Evolutionary conservation across 1,139 yeast genomes (phyloP).

Genomic region (Nakaseomyces delphensis): DNA sequence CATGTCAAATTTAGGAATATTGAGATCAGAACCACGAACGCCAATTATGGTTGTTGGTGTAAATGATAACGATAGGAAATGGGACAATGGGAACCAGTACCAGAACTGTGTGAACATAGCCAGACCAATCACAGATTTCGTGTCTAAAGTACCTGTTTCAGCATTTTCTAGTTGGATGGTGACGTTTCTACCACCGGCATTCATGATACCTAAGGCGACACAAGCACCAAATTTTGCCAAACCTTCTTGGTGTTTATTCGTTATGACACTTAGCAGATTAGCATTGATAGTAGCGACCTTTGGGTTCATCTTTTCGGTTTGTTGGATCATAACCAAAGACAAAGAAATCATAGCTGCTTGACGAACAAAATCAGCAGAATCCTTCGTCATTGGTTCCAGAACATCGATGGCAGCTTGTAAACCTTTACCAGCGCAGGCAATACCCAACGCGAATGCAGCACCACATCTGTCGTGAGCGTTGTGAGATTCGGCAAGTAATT

Average conservation of each 20-base stretch:
- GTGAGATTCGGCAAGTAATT: conserved; percentile 84
- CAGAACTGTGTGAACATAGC: conserved; percentile 87
- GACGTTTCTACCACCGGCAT: conserved; percentile 98
- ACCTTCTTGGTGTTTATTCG: conserved; percentile 91
- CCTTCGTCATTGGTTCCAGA: conserved; percentile 85
- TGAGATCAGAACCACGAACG: conserved; percentile 66
- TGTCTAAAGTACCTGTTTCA: conserved; percentile 86
- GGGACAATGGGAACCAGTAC: conserved; percentile 98
- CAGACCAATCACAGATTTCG: conserved; percentile 86
- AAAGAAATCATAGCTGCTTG: conserved; percentile 95
- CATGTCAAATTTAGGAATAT: conserved; percentile 75
- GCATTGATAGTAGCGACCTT: conserved; percentile 72
- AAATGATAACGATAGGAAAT: conserved; percentile 84
- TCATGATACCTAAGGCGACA: conserved; percentile 92
- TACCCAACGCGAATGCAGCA: conserved; percentile 94
- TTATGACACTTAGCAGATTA: conserved; percentile 62
- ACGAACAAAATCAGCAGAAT: conserved; percentile 93
- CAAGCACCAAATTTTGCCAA: conserved; percentile 97
- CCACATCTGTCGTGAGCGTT: conserved; percentile 98
- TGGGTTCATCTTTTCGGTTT: conserved; percentile 76
- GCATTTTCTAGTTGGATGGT: conserved; percentile 83
- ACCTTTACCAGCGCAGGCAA: conserved; percentile 94
- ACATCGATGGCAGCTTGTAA: conserved; percentile 83
- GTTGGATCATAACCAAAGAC: conserved; percentile 89
- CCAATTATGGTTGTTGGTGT: conserved; percentile 90